Evolutionary conservation across 495 filamentous ascomycete genomes (phyloP).

Genomic region (Neurospora sp.): DNA sequence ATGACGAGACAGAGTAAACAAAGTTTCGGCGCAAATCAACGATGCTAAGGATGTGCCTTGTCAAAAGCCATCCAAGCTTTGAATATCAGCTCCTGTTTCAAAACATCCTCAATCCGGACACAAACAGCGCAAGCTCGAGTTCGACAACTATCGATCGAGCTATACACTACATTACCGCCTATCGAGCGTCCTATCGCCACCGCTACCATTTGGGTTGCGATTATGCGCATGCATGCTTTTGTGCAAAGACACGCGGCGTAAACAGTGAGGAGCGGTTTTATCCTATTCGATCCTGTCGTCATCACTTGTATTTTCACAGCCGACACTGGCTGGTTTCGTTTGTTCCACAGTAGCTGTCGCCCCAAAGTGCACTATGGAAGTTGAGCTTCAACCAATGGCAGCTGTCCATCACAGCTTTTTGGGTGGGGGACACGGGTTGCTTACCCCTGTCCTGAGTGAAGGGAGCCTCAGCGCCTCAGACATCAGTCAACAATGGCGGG

Average conservation of each 20-base stretch:
- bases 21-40: background rate
- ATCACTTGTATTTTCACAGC: background rate
- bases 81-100: background rate
- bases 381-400: background rate
- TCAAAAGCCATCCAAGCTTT: background rate
- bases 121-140: background rate
- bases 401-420: background rate
- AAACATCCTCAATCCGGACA: background rate
- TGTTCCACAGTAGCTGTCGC: background rate
- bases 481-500: constrained; percentile 8
- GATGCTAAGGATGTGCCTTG: background rate
- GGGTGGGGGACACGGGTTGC: background rate
- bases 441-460: background rate
- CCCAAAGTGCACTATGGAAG: background rate
- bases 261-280: background rate
- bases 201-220: background rate
- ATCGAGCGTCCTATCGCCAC: background rate
- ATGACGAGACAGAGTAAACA: background rate
- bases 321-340: background rate
- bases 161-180: background rate
- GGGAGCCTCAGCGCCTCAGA: constrained; percentile 26
- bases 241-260: background rate
- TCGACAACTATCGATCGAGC: background rate
- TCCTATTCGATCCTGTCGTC: background rate
- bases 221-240: background rate